These are phyloP conservation scores for Cephalotrichum gorgonifer DNA, from an alignment of 2,329 filamentous ascomycete genomes.

Conservation along the genomic window DNA sequence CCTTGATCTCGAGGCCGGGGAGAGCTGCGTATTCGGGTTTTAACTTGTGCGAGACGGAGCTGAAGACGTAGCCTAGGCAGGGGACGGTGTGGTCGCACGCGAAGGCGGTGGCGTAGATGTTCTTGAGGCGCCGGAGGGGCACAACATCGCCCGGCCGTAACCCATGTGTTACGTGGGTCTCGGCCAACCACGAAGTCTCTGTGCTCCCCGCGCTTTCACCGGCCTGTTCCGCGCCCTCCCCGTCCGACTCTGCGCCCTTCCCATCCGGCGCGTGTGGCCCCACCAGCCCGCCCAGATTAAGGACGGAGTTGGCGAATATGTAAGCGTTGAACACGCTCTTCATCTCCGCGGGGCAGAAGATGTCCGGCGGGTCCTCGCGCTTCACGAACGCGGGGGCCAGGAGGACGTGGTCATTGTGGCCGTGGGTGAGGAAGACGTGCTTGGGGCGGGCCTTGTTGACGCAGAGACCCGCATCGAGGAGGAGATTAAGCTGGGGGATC, in stretches of 20 bases:
- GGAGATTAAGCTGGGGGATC: conserved; percentile 36
- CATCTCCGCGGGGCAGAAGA: conserved; percentile 33
- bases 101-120: conserved; percentile 30
- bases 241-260: conserved; percentile 12
- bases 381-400: conserved; percentile 31
- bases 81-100: conserved; percentile 35
- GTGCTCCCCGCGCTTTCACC: conserved; percentile 7
- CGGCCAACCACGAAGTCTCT: conserved; percentile 14
- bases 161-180: conserved; percentile 28
- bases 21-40: conserved; percentile 24
- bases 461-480: conserved; percentile 35
- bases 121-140: conserved; percentile 21
- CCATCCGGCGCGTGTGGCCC: conserved; percentile 5
- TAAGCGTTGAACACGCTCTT: conserved; percentile 26
- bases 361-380: conserved; percentile 31
- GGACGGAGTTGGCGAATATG: conserved; percentile 26
- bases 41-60: conserved; percentile 25
- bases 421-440: conserved; percentile 39
- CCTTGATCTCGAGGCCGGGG: conserved; percentile 24
- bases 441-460: conserved; percentile 35
- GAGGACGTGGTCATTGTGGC: conserved; percentile 35
- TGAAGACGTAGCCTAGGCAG: conserved; percentile 36
- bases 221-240: conserved; percentile 9
- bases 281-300: conserved; percentile 29
- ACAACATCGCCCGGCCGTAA: conserved; percentile 24